These are phyloP conservation scores for Xanthoconium purpureum DNA, from an alignment of 768 basidiomycete species.

Conservation along the genomic window DNA sequence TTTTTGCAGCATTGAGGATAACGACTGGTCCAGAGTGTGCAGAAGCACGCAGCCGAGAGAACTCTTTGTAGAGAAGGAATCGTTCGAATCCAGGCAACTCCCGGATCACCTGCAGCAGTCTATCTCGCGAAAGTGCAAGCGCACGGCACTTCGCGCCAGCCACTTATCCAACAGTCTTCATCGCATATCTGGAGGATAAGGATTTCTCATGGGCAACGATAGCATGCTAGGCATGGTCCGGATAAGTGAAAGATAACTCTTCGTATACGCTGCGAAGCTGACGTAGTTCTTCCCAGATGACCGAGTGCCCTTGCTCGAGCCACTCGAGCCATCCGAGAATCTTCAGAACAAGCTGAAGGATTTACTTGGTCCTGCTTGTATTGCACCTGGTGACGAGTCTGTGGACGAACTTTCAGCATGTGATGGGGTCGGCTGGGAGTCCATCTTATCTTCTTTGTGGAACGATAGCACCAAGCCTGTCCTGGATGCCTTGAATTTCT, in stretches of 20 bases:
- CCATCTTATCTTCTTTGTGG: constrained; percentile 5
- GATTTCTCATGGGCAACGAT: neutral
- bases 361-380: constrained; percentile 1
- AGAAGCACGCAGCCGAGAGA: neutral
- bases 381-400: neutral
- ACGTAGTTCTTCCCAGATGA: neutral
- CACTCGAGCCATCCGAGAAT: neutral
- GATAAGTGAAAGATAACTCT: neutral
- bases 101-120: neutral
- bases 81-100: neutral
- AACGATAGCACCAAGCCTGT: neutral
- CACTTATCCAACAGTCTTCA: neutral
- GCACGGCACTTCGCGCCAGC: neutral
- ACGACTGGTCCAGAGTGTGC: neutral
- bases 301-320: too few species aligned
- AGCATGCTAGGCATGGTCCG: neutral
- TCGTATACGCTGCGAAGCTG: neutral
- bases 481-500: neutral
- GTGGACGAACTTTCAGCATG: neutral
- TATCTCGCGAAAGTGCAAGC: neutral
- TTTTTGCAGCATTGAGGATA: neutral
- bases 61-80: neutral
- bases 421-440: neutral
- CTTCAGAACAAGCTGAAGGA: neutral
- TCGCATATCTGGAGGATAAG: neutral